Base-by-base conservation (phyloP, 129 eudicot genomes). In the Ambrosia trifida region DNA sequence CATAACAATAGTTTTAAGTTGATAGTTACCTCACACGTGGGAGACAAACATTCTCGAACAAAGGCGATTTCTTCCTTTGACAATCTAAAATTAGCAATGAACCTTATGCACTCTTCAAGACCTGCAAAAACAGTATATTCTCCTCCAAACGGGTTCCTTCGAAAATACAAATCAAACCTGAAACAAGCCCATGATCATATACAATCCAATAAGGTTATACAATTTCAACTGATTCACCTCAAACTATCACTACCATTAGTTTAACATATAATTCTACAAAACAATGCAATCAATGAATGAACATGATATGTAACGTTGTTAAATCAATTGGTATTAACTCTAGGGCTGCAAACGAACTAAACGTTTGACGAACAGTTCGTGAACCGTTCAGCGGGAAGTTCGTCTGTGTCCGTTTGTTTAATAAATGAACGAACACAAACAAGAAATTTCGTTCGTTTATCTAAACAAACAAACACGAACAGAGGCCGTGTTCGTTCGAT, bases 71-170 rank as follows among this genome's bases (percentile, higher is more conserved):
- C 91, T 35, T 89, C 98, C 67, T 83, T 88, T 2, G 89, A 78
- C 65, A 93, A 82, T 43, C 66, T 87, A 82, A 85, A 93, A 72
- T 93, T 87, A 64, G 98, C 98, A 79, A 93, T 87, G 81, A 86
- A 85, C 79, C 85, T 81, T 72, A 93, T 87, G 87, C 98, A 93
- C 72, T 93, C 98, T 83, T 93, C 96, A 8, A 93, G 77, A 63
- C 98, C 98, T 64, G 98, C 96, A 85, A 93, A 93, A 30, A 93
- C 85, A 3, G 98, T 93, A 71, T 86, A 93, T 74, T 93, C 98
- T 30, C 98, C 98, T 7, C 93, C 95, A 85, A 94, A 94, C 4
- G 98, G 98, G 54, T 88, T 94, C 81, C 77, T 93, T 68, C 96
- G 80, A 72, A 89, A 93, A 80, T 87, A 93, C 80, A 93, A 87